Base-by-base conservation (phyloP, 148 eudicot species). In the Chenopodium quinoa region DNA sequence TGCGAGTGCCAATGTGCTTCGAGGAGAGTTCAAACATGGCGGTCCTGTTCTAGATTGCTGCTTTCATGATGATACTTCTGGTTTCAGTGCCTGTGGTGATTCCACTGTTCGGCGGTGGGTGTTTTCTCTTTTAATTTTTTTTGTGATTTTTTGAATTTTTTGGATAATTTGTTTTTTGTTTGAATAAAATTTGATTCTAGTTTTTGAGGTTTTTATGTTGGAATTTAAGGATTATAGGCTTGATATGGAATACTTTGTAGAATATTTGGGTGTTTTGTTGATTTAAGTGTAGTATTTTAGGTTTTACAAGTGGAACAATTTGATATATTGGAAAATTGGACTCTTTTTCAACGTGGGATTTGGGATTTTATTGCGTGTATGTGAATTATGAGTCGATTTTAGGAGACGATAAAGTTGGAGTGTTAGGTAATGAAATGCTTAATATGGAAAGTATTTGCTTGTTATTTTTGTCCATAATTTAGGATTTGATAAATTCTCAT, bases 31-130 rank as follows among this genome's bases (percentile, higher is more conserved):
- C 82, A 90, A 82, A 82, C 99, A 95, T 74, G 97, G 92, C 22
- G 97, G 94, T 73, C 87, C 97, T 2, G 99, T 93, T 12, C 87
- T 95, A n/a, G 98, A 95, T 83, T 95, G 97, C 77, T 95, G 98
- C 86, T 95, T 95, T 82, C 97, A 93, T 69, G 98, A 95, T 63
- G 98, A 95, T 69, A 87, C 94, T 32, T 92, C 97, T 0, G 99
- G 97, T 32, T 95, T 95, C 82, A 92, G 93, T 68, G 99, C 97
- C 9, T 68, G 92, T 78, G 90, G 85, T 9, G 99, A 95, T 76
- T 86, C 84, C 79, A 89, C 94, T 71, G 99, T 95, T 50, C 84
- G 99, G 83, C 88, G 99, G 98, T 93, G 58, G 78, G 44, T 7
- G n/a, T 31, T 63, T 68, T 69, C 23, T 13, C 17, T 73, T 48